phyloP scores from a whole-genome alignment of 1,284 basidiomycete genomes.

The Phaffia rhodozyma region DNA sequence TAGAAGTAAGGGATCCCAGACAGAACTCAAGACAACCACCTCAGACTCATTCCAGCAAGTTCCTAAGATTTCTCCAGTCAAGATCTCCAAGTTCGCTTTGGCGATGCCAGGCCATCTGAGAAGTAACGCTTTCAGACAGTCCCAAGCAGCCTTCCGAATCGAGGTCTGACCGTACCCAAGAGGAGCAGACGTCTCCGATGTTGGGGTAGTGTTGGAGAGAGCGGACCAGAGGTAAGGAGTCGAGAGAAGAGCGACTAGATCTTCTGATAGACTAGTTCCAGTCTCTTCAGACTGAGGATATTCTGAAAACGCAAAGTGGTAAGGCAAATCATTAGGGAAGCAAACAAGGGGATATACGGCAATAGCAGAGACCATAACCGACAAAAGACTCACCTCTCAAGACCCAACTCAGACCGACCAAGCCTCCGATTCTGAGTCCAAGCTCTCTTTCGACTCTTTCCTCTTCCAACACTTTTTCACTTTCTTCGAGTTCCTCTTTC shows the following conservation, averaged over 20 bases:
- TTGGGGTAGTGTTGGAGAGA: constrained; percentile 19
- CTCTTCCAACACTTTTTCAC: neutral
- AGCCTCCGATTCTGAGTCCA: constrained; percentile 7
- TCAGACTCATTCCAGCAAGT: constrained; percentile 69
- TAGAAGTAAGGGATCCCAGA: constrained; percentile 57
- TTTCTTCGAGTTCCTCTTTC: neutral
- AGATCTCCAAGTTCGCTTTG: constrained; percentile 25
- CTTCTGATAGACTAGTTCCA: constrained; percentile 22
- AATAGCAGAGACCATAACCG: neutral
- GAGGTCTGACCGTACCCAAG: constrained; percentile 1
- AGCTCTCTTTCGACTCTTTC: constrained; percentile 10
- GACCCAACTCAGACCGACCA: constrained; percentile 8
- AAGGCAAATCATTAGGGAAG: neutral
- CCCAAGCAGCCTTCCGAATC: constrained; percentile 15
- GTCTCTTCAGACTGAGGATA: constrained; percentile 18
- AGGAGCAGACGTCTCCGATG: neutral
- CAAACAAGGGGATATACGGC: neutral
- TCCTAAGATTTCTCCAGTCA: constrained; percentile 52
- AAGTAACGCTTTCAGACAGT: neutral
- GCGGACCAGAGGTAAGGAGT: constrained; percentile 29
- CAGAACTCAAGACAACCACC: constrained; percentile 47
- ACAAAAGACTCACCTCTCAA: constrained; percentile 3
- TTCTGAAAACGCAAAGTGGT: constrained; percentile 21
- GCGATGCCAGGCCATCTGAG: constrained; percentile 5
- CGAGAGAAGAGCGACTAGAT: constrained; percentile 24